Conservation (phyloP, 345 rosid species). For the Ceriops decandra region DNA sequence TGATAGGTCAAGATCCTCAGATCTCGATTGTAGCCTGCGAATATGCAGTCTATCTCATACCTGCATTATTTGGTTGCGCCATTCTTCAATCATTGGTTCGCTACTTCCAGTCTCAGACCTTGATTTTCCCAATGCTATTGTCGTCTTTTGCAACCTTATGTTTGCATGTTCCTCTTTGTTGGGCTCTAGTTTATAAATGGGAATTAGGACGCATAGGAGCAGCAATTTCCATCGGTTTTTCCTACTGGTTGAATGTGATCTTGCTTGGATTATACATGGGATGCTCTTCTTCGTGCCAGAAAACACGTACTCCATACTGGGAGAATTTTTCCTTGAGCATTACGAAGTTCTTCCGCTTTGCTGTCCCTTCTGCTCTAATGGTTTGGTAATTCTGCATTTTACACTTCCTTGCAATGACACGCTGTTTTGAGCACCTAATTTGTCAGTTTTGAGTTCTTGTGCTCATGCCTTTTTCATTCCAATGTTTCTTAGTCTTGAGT, state of each 20-base stretch:
- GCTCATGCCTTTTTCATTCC: not conserved
- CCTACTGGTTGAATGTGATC: constrained; percentile 41
- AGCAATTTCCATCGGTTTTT: constrained; percentile 40
- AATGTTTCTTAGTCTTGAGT: not conserved
- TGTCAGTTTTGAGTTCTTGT: too few relatives aligned
- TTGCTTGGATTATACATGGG: constrained; percentile 30
- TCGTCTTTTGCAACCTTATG: constrained; percentile 25
- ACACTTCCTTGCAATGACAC: constrained; percentile 32
- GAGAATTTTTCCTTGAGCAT: constrained; percentile 24
- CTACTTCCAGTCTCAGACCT: constrained; percentile 33
- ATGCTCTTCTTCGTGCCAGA: constrained; percentile 37
- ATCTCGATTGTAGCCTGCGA: constrained; percentile 40
- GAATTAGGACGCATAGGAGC: constrained; percentile 36
- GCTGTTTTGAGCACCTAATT: constrained; percentile 6
- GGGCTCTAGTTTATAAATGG: constrained; percentile 37
- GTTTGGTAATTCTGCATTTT: constrained; percentile 26
- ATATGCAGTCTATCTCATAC: constrained; percentile 30
- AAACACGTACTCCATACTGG: constrained; percentile 23
- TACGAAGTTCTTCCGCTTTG: constrained; percentile 36
- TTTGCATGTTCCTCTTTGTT: constrained; percentile 32
- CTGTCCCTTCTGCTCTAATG: constrained; percentile 51
- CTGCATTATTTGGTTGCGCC: constrained; percentile 26
- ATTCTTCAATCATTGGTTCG: constrained; percentile 29
- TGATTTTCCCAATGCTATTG: constrained; percentile 34
- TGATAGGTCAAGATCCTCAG: constrained; percentile 40